Base-by-base conservation (phyloP, 495 filamentous ascomycete species). In the Hypoxylon perforatum region DNA sequence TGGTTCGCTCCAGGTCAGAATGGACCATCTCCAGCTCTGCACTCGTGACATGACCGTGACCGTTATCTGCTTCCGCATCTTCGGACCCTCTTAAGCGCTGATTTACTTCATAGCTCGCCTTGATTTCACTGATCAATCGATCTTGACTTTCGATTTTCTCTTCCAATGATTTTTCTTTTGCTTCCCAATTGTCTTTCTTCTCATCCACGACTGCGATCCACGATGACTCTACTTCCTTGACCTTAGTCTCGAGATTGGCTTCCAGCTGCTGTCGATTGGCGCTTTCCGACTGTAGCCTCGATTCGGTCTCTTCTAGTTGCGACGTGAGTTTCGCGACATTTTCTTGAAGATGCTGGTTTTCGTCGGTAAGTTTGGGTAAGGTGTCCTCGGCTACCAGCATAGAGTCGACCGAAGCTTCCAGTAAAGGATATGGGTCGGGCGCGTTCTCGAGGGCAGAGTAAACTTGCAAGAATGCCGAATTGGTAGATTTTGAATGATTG, bases 101-200 rank as follows among this genome's bases (percentile, higher is more conserved):
- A 21, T 94, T 92, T 42, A 99, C 96, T 74, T 99, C 95, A 71
- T 97, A 97, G 76, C 88, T 97, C 18, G 95, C 95, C 79, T 97
- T 98, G 63, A 98, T 84, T 70, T 98, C 95, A 73, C 92, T 97
- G 49, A 99, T 76, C 39, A 98, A 78, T 6, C 93, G 88, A 28
- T 99, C 95, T 73, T 98, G 95, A 67, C 90, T 94, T 73, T 97
- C 95, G 18, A 96, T 82, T 75, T 97, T 97, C 65, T 97, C 94
- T 70, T 95, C 92, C 39, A 97, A 79, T 39, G 85, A 90, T 75
- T 90, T 91, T 81, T 99, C 95, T 75, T 97, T 98, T 28, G 94
- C 91, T 59, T 90, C 87, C 95, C 95, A 98, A 72, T 98, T 98
- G 72, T 94, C 92, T 62, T 92, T 88, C 79, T 97, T 97, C 82